A percentile compares a stretch with the other conserved stretches of the same genome.
Evolutionary conservation across 306 rosid species (phyloP).

Genomic region (Quercus wislizeni): DNA sequence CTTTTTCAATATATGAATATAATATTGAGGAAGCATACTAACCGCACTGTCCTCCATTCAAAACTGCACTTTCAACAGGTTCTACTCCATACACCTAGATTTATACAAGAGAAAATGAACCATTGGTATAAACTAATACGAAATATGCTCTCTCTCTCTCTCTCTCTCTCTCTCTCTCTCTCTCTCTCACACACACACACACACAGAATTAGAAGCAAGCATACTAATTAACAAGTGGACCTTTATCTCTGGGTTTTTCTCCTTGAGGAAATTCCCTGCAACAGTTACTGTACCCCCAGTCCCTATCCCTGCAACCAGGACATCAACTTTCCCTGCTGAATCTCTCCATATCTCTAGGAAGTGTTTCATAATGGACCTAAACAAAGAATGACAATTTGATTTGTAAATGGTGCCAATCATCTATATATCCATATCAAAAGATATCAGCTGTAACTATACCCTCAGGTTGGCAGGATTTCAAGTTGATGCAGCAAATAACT

Average conservation of each 20-base stretch:
- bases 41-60: conserved; percentile 82
- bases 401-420: not conserved
- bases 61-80: conserved; percentile 77
- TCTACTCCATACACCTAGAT: conserved; percentile 76
- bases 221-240: conserved; percentile 1
- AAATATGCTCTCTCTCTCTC: no score
- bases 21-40: conserved; percentile 8
- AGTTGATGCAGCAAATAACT: no score
- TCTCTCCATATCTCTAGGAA: conserved; percentile 53
- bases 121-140: not conserved
- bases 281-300: conserved; percentile 46
- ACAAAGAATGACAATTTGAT: not conserved
- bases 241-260: conserved; percentile 43
- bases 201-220: no score
- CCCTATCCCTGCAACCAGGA: conserved; percentile 45
- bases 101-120: not conserved
- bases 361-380: conserved; percentile 48
- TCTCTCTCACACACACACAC: no score
- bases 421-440: not conserved
- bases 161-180: no score
- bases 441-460: no score
- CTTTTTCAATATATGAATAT: not conserved
- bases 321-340: conserved; percentile 43
- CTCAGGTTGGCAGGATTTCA: no score
- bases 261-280: conserved; percentile 48